phyloP scores from a whole-genome alignment of 2,329 filamentous ascomycete genomes.

The Cercospora sp. region DNA sequence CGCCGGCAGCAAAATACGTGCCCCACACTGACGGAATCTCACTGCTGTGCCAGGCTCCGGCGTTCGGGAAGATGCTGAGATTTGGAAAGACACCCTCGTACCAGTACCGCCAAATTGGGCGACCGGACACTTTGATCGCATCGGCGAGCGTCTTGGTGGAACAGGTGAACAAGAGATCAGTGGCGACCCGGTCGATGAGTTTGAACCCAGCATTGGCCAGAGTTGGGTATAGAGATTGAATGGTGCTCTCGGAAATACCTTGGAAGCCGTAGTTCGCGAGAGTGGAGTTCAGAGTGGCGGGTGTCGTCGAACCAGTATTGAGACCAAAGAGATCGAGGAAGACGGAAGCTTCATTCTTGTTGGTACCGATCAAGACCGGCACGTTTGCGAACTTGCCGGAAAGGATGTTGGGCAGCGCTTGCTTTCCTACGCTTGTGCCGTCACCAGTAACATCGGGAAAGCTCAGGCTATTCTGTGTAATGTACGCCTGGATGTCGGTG shows the following conservation, averaged over 20 bases:
- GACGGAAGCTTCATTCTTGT: conserved; percentile 33
- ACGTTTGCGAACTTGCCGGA: conserved; percentile 27
- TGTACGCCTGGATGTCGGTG: conserved; percentile 19
- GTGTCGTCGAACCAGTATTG: conserved; percentile 14
- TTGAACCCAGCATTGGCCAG: background rate
- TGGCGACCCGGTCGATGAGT: conserved; percentile 12
- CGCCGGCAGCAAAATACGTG: conserved; percentile 26
- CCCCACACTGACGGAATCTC: conserved; percentile 37
- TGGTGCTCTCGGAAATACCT: background rate
- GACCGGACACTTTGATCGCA: conserved; percentile 18
- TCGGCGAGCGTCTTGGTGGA: conserved; percentile 24
- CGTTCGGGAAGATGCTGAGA: conserved; percentile 22
- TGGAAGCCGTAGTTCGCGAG: conserved; percentile 24
- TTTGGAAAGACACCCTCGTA: conserved; percentile 38
- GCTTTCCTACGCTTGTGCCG: conserved; percentile 18
- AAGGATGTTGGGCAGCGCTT: conserved; percentile 16
- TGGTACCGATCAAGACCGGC: conserved; percentile 33
- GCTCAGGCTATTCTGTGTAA: conserved; percentile 26
- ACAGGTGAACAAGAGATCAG: conserved; percentile 34
- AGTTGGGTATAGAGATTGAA: background rate
- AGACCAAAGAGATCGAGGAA: conserved; percentile 28
- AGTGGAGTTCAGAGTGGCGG: conserved; percentile 13
- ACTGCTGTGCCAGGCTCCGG: conserved; percentile 39
- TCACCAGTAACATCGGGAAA: conserved; percentile 22
- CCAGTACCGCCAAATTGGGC: conserved; percentile 34